Evolutionary conservation across 371 early-diverging fungal genomes (phyloP), one percentile per base, ranked within the genome.

Genomic region (Dinochytrium kinnereticum): DNA sequence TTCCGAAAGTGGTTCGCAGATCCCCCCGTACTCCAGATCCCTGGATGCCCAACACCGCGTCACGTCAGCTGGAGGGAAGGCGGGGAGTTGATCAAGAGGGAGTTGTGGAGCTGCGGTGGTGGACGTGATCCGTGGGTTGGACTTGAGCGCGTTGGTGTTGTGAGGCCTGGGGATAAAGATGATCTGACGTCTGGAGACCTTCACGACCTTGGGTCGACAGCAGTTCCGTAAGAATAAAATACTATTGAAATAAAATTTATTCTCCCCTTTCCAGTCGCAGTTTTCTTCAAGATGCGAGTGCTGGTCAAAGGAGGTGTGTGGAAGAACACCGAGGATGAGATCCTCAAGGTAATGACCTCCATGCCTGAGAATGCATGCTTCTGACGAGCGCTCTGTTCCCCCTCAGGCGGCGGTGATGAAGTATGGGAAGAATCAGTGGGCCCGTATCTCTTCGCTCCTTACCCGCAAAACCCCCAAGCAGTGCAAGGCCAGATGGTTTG

Each of bases 391-490:
- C 5, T 38, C 17, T 66, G 21, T 5, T 31, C 2, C 24, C 39
- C 36, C 26, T 24, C 51, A 81, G 85, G 96, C 94, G 44, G 96
- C 96, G 24, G 96, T 98, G 31, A 96, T 95, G 88, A 97, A 98
- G 82, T 98, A 98, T 83, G 98, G 99, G 71, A 96, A 95, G 82
- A 98, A 97, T 82, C 98, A 98, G 82, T 98, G 99, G 99, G 95
- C 97, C 0, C 93, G 98, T 77, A 97, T 98, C 68, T 95, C 97
- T 28, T 98, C 98, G 1, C 88, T 98, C 44, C 85, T 98, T 19
- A 95, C 94, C 26, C 83, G 98, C 74, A 98, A 98, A 77, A 93
- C 96, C 34, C 96, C 98, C 36, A 97, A 96, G 81, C 98, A 98
- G 82, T 98, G 98, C 85, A 98, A 98, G 87, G 97, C 98, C 1